phyloP scores from a whole-genome alignment of 2,329 filamentous ascomycete genomes.

The Claviceps sp. region DNA sequence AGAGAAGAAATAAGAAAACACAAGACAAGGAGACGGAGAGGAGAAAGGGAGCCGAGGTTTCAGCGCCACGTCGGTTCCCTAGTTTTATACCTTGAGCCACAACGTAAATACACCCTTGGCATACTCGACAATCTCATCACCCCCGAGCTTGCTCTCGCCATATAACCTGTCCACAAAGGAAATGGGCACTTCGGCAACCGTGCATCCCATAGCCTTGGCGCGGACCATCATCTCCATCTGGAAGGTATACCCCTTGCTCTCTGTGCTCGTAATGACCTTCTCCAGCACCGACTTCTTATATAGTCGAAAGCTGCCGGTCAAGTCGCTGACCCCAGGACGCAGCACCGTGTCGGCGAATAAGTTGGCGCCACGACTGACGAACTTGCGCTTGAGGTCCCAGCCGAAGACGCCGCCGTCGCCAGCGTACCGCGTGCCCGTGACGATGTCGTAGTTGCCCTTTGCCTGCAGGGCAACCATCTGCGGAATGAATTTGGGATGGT shows the following conservation, averaged over 20 bases:
- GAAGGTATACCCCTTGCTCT: conserved; percentile 96
- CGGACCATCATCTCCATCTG: conserved; percentile 99
- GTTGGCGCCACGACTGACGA: conserved; percentile 79
- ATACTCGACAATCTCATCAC: conserved; percentile 93
- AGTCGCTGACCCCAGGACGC: conserved; percentile 82
- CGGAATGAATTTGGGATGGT: conserved; percentile 98
- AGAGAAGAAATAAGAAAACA: background rate
- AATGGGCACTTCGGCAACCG: conserved; percentile 90
- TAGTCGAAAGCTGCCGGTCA: conserved; percentile 87
- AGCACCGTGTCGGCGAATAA: conserved; percentile 91
- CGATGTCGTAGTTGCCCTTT: conserved; percentile 76
- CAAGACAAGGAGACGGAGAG: background rate
- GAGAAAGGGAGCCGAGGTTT: background rate
- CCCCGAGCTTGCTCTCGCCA: conserved; percentile 88
- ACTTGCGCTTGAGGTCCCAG: conserved; percentile 87
- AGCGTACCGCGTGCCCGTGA: conserved; percentile 90
- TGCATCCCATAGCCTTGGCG: conserved; percentile 90
- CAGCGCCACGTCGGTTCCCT: background rate
- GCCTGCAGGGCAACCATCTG: conserved; percentile 79
- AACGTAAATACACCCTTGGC: conserved; percentile 69
- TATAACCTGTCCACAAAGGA: conserved; percentile 92
- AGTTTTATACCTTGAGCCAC: conserved; percentile 58
- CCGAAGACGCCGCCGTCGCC: conserved; percentile 82
- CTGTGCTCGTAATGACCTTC: conserved; percentile 78
- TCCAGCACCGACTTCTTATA: conserved; percentile 87